A percentile compares a stretch with the other conserved stretches of the same genome.
These are phyloP conservation scores for Elsinoe arachidis DNA, from an alignment of 2,329 filamentous ascomycete species.

Conservation along the genomic window DNA sequence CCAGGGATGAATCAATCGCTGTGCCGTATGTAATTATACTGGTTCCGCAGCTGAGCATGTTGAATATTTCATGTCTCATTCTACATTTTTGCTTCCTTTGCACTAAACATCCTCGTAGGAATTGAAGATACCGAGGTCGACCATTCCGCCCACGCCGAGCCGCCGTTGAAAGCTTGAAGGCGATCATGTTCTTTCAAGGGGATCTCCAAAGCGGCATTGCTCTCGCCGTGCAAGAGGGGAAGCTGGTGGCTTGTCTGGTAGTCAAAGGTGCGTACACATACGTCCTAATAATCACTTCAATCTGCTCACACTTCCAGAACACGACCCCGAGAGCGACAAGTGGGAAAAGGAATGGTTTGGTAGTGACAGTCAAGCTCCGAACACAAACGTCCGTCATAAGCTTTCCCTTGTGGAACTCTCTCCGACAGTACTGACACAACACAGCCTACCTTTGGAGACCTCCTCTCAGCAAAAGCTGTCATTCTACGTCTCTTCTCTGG, in stretches of 20 bases:
- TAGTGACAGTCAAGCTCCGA: background rate
- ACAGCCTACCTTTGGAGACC: constrained; percentile 19
- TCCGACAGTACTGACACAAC: background rate
- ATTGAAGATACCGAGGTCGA: background rate
- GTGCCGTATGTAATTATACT: no score
- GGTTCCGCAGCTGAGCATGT: no score
- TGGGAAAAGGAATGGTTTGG: constrained; percentile 29
- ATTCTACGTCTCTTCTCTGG: constrained; percentile 61
- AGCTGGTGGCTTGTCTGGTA: constrained; percentile 78
- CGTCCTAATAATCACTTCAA: background rate
- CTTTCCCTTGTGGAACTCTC: background rate
- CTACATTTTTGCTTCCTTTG: background rate
- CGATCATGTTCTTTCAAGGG: constrained; percentile 70
- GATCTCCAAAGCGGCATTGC: constrained; percentile 73
- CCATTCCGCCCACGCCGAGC: background rate
- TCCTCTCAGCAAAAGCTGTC: constrained; percentile 56
- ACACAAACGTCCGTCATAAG: background rate
- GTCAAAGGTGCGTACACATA: constrained; percentile 36
- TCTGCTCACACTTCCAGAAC: constrained; percentile 44
- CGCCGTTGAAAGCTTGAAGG: background rate
- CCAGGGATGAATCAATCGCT: background rate
- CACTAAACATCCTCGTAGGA: background rate
- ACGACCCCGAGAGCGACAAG: constrained; percentile 54
- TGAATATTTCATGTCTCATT: no score
- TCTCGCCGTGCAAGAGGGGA: constrained; percentile 62